Conservation (phyloP, 176 grass and related monocot species). For the Poa annua region DNA sequence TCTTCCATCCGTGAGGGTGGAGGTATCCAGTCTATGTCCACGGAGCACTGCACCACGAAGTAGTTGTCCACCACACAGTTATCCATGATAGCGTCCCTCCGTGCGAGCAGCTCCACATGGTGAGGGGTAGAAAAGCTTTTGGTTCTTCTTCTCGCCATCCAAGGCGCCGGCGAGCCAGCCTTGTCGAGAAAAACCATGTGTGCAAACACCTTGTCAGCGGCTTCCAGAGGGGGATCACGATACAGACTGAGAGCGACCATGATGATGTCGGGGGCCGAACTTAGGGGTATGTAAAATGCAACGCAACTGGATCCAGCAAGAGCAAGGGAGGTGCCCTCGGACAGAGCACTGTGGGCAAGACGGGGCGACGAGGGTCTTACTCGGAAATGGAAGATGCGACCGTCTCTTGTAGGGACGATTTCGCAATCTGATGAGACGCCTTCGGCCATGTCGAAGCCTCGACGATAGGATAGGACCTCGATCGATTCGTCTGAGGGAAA, state of each 20-base stretch:
- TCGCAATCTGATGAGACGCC: not conserved
- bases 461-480: not conserved
- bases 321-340: not conserved
- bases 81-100: not conserved
- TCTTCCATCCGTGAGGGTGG: not conserved
- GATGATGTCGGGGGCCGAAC: not conserved
- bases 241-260: not conserved
- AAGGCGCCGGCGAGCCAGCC: not conserved
- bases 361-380: not conserved
- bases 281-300: not conserved
- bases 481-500: not conserved
- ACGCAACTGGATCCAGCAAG: not conserved
- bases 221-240: not conserved
- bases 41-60: constrained; percentile 4
- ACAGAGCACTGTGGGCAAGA: not conserved
- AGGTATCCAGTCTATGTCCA: not conserved
- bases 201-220: not conserved
- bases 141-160: too few relatives aligned
- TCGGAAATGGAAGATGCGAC: constrained; percentile 2
- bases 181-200: not conserved
- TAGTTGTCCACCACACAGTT: constrained; percentile 11
- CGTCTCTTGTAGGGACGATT: not conserved
- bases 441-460: not conserved
- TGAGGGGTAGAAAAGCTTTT: not conserved
- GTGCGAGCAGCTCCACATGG: not conserved